These are phyloP conservation scores for Lactarius indigo DNA, from an alignment of 768 basidiomycete species.

Conservation along the genomic window DNA sequence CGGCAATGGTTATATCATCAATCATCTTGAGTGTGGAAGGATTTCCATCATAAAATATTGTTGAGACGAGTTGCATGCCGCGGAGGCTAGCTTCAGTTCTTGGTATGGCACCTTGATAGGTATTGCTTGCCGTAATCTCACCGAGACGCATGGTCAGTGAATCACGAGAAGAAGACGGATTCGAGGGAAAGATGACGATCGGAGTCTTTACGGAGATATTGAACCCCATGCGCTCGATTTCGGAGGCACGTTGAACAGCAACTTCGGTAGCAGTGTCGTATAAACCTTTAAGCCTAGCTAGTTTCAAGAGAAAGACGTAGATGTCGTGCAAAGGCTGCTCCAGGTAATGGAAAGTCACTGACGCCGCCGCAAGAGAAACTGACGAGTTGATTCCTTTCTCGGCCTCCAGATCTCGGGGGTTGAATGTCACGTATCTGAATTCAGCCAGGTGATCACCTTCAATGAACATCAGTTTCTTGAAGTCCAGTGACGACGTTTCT, in stretches of 20 bases:
- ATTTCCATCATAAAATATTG: conserved; percentile 46
- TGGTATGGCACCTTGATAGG: conserved; percentile 53
- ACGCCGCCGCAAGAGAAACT: conserved; percentile 79
- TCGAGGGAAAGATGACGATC: conserved; percentile 82
- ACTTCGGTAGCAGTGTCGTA: conserved; percentile 94
- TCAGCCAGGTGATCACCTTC: conserved; percentile 93
- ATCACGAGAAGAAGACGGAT: conserved; percentile 59
- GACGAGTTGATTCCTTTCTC: conserved; percentile 82
- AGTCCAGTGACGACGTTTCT: conserved; percentile 53
- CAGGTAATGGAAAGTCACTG: conserved; percentile 84
- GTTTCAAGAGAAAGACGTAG: conserved; percentile 75
- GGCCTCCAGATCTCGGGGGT: conserved; percentile 59
- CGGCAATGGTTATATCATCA: conserved; percentile 77
- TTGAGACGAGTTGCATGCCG: conserved; percentile 82
- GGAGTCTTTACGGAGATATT: conserved; percentile 88
- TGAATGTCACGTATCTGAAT: conserved; percentile 90
- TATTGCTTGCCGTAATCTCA: conserved; percentile 80
- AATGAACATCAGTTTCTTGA: conserved; percentile 86
- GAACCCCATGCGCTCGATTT: conserved; percentile 92
- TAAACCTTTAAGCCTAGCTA: conserved; percentile 87
- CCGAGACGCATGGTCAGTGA: conserved; percentile 79
- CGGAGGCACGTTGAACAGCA: conserved; percentile 89
- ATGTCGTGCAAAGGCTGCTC: conserved; percentile 89
- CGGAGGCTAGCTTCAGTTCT: conserved; percentile 71
- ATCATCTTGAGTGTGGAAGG: conserved; percentile 75